These are phyloP conservation scores for Clitoria ternatea DNA, from an alignment of 306 rosid species.

Conservation along the genomic window DNA sequence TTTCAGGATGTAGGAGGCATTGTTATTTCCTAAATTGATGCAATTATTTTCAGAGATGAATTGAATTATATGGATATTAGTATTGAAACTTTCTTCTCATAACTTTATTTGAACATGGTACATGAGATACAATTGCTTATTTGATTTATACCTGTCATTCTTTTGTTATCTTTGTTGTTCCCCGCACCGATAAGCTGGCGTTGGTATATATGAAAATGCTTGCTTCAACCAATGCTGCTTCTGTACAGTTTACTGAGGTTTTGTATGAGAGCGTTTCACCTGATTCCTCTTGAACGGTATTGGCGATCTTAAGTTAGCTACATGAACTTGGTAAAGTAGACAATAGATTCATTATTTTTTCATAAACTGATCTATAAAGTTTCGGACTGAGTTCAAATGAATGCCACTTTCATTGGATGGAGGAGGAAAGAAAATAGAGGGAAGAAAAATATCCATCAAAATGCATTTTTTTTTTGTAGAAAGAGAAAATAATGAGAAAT, in stretches of 20 bases:
- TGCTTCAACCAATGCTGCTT: background rate
- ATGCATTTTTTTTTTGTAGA: too few relatives aligned
- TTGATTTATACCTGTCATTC: conserved; percentile 11
- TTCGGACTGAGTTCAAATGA: too few relatives aligned
- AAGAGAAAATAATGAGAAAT: too few relatives aligned
- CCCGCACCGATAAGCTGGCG: background rate
- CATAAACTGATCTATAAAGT: too few relatives aligned
- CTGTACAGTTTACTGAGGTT: background rate
- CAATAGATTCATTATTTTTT: too few relatives aligned
- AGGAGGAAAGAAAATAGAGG: too few relatives aligned
- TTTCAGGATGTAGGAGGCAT: conserved; percentile 41
- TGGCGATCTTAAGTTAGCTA: background rate
- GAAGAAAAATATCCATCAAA: too few relatives aligned
- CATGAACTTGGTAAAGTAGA: background rate
- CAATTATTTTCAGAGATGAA: conserved; percentile 40
- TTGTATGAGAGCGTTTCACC: background rate
- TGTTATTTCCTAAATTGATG: conserved; percentile 33
- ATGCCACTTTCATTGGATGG: too few relatives aligned
- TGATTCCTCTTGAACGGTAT: background rate
- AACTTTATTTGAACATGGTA: conserved; percentile 43
- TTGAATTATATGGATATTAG: conserved; percentile 40
- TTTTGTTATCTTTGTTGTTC: conserved; percentile 6
- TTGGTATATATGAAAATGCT: background rate
- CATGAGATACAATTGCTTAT: conserved; percentile 29
- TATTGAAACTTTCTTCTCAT: conserved; percentile 26